Evolutionary conservation across 371 early-diverging fungal genomes (phyloP).

Genomic region (Blastocladiella emersonii): DNA sequence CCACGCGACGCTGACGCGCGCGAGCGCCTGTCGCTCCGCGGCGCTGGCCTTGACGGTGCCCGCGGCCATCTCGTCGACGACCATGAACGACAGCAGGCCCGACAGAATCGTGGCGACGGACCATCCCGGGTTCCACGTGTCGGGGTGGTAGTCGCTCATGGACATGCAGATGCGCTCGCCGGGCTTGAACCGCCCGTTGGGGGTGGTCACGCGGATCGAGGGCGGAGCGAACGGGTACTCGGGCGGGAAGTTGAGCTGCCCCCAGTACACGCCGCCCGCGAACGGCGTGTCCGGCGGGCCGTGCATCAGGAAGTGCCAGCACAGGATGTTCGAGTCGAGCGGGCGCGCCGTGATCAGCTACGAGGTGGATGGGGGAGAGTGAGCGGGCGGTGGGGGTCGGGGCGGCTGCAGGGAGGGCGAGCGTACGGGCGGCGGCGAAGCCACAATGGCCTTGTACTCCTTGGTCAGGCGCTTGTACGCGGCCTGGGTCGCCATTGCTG

Average conservation of each 20-base stretch:
- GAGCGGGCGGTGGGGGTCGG: neutral
- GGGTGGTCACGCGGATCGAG: conserved; percentile 39
- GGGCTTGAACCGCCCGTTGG: conserved; percentile 67
- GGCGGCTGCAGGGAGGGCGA: neutral
- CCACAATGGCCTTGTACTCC: conserved; percentile 70
- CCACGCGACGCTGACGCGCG: neutral
- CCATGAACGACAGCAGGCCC: conserved; percentile 92
- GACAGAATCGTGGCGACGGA: conserved; percentile 87
- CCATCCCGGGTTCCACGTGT: conserved; percentile 94
- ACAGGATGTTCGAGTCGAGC: conserved; percentile 80
- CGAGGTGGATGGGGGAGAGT: neutral
- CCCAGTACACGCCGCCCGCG: conserved; percentile 68
- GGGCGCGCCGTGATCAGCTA: conserved; percentile 71
- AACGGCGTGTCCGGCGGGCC: conserved; percentile 92
- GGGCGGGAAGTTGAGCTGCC: conserved; percentile 77
- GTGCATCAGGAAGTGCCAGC: conserved; percentile 51
- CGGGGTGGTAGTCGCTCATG: conserved; percentile 90
- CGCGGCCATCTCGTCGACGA: conserved; percentile 13
- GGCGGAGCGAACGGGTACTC: conserved; percentile 96
- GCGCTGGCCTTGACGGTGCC: neutral
- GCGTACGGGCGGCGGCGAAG: conserved; percentile 12
- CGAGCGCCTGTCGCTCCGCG: neutral
- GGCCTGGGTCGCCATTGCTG: conserved; percentile 77
- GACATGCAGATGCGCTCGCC: conserved; percentile 81
- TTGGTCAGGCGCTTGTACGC: conserved; percentile 78